A percentile compares a stretch with the other conserved stretches of the same genome.
Evolutionary conservation across 305 asterid species (phyloP).

Genomic region (Solanum hybrid): DNA sequence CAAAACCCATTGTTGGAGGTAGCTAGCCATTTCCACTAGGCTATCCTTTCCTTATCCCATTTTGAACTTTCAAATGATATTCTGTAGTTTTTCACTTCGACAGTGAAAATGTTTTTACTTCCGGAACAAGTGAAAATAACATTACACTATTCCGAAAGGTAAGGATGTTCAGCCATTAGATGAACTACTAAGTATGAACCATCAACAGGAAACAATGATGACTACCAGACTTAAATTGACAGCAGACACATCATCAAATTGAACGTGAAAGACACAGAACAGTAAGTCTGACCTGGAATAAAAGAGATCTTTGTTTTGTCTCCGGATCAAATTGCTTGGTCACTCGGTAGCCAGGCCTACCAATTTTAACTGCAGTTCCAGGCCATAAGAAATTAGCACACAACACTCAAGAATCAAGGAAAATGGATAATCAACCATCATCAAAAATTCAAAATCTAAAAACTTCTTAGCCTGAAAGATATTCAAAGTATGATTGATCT

Average conservation of each 20-base stretch:
- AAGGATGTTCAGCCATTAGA: neutral
- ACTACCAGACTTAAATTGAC: neutral
- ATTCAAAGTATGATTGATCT: neutral
- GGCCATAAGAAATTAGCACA: neutral
- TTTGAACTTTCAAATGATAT: neutral
- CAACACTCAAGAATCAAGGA: neutral
- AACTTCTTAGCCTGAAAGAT: neutral
- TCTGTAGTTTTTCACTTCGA: neutral
- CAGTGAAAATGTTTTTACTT: neutral
- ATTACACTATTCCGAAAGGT: neutral
- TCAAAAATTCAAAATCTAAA: neutral
- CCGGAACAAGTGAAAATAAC: neutral
- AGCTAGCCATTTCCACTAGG: neutral
- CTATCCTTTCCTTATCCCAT: neutral
- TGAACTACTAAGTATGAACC: neutral
- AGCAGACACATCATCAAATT: neutral
- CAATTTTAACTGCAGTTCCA: conserved; percentile 65
- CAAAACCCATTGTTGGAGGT: neutral
- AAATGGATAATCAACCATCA: neutral
- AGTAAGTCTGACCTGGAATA: conserved; percentile 57
- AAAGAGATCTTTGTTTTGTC: conserved; percentile 90
- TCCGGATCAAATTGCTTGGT: conserved; percentile 88
- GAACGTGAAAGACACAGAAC: neutral
- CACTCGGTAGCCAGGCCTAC: conserved; percentile 95
- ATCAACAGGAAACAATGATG: neutral